Conservation (phyloP, 108 stramenopile genomes). For the Cyclotella kingstonii region DNA sequence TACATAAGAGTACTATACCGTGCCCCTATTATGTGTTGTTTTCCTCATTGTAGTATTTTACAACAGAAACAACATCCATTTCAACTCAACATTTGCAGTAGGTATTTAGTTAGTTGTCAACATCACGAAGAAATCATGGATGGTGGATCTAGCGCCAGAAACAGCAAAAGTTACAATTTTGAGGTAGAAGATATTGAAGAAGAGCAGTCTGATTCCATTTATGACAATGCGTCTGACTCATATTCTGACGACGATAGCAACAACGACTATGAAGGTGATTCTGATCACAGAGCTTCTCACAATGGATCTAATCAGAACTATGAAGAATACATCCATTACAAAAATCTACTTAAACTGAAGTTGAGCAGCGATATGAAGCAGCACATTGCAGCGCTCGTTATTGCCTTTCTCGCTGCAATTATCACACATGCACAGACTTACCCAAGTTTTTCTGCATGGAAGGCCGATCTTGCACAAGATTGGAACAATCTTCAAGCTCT, state of each 20-base stretch:
- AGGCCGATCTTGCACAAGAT: constrained; percentile 17
- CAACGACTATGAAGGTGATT: background rate
- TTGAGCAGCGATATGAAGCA: constrained; percentile 43
- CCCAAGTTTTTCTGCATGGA: constrained; percentile 21
- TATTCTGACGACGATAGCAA: background rate
- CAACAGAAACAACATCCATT: too few species aligned
- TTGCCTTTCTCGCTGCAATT: constrained; percentile 60
- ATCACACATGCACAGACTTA: constrained; percentile 36
- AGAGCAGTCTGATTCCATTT: too few species aligned
- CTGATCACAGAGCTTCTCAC: background rate
- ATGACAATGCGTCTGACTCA: too few species aligned
- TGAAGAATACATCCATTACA: constrained; percentile 30
- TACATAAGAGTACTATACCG: too few species aligned
- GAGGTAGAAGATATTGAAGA: too few species aligned
- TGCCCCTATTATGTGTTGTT: too few species aligned
- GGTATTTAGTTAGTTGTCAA: too few species aligned
- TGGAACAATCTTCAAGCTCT: constrained; percentile 3
- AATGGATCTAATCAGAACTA: background rate
- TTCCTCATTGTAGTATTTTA: too few species aligned
- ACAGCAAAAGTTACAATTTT: too few species aligned
- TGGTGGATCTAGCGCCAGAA: too few species aligned
- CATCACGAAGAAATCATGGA: too few species aligned
- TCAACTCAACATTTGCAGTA: too few species aligned
- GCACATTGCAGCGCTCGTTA: constrained; percentile 55
- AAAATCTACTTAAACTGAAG: constrained; percentile 15